Evolutionary conservation across 352 stramenopile species (phyloP), one percentile per base, ranked within the genome.

Genomic region (Globisporangium polare): DNA sequence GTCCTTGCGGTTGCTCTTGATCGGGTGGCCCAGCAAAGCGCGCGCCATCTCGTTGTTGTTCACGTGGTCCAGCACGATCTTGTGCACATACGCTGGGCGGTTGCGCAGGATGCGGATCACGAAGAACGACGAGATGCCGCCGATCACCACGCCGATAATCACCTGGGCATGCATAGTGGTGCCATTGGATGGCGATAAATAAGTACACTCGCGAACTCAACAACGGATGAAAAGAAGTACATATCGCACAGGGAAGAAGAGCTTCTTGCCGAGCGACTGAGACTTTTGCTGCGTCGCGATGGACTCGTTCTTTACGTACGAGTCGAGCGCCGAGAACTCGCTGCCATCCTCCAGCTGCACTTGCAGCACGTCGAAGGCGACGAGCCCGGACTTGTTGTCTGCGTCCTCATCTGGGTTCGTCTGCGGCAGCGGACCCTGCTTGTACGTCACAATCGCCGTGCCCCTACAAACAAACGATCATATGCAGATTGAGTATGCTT

Each of bases 61-160:
- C 17, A 89, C 77, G 42, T 85, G 80, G 59, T 90, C 83, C 24
- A 92, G 63, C 51, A 86, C 83, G 31, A 92, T 60, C 47, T 90
- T 92, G 74, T 90, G 83, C 65, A 90, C 80, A 75, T 92, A 92
- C 60, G 84, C 88, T 53, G 83, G 77, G 50, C 80, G 78, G 63
- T 90, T 90, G 60, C 78, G 83, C 41, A 92, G 60, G 56, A 92
- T 89, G 24, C 83, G 83, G 57, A 92, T 88, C 24, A 83, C 63
- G 37, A 89, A 79, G 68, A 90, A 92, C 31, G 80, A 86, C 22
- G 76, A 72, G 17, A 92, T 60, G 26, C 83, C 80, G 18, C 83
- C 83, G 49, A 92, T 77, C 8, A 92, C 33, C 2, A 89, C 77
- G 53, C 83, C 83, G 26, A 69, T 62, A 20, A 90, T 71, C 4